Conservation (phyloP, 441 rosid species). For the Daphne laureola region DNA sequence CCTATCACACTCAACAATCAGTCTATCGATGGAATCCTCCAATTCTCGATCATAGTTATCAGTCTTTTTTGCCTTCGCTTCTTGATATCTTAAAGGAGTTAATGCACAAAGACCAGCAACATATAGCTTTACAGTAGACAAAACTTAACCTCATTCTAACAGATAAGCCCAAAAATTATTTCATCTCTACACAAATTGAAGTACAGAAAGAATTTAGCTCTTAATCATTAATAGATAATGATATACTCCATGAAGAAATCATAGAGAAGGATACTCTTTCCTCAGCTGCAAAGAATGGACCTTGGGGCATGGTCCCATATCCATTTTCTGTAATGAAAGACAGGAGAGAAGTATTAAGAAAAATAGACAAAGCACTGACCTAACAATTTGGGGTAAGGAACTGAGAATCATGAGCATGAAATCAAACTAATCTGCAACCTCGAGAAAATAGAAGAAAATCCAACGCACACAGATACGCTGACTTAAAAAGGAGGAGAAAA, state of each 20-base stretch:
- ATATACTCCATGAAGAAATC: neutral
- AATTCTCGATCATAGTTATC: constrained; percentile 87
- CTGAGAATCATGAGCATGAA: too few relatives aligned
- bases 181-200: neutral
- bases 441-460: too few relatives aligned
- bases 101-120: constrained; percentile 21
- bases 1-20: constrained; percentile 94
- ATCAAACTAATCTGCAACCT: too few relatives aligned
- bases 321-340: constrained; percentile 70
- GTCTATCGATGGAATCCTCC: constrained; percentile 93
- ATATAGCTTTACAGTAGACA: neutral
- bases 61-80: constrained; percentile 69
- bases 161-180: neutral
- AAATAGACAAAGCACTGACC: neutral
- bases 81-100: constrained; percentile 64
- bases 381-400: neutral
- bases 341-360: constrained; percentile 1
- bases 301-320: constrained; percentile 99
- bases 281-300: constrained; percentile 93
- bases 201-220: neutral
- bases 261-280: constrained; percentile 76
- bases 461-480: too few relatives aligned
- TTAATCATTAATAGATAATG: neutral
- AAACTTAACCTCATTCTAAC: neutral
- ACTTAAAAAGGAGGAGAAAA: too few relatives aligned